phyloP scores from a whole-genome alignment of 257 asterid genomes.

The Solanum arcanum region DNA sequence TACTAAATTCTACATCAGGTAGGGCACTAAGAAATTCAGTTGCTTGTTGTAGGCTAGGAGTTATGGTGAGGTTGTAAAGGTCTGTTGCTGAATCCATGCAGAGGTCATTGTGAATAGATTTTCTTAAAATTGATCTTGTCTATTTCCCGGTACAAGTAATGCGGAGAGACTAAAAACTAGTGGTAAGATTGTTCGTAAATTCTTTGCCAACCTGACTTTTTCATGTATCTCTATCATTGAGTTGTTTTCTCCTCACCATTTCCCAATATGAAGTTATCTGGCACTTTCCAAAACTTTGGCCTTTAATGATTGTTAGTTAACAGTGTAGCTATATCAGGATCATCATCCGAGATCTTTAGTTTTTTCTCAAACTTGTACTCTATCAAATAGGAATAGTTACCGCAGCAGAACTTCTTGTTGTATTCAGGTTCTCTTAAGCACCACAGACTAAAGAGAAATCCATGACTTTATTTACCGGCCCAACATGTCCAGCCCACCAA shows the following conservation, averaged over 20 bases:
- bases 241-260: background rate
- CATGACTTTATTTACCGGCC: too few relatives aligned
- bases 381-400: background rate
- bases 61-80: background rate
- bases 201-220: background rate
- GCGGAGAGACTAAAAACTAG: slow-evolving; percentile 59
- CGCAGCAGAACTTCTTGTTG: background rate
- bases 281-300: background rate
- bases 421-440: slow-evolving; percentile 65
- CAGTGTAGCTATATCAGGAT: background rate
- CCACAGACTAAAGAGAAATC: slow-evolving; percentile 17
- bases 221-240: background rate
- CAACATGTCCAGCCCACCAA: too few relatives aligned
- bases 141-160: background rate
- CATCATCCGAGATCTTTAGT: background rate
- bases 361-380: background rate
- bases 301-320: background rate
- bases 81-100: too few relatives aligned
- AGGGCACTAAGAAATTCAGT: slow-evolving; percentile 86
- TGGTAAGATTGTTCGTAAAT: slow-evolving; percentile 30
- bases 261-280: background rate
- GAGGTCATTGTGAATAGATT: background rate
- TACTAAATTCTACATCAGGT: slow-evolving; percentile 58
- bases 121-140: background rate
- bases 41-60: slow-evolving; percentile 87